Base-by-base conservation (phyloP, 192 early-diverging fungal genomes). In the Backusella australiensis region DNA sequence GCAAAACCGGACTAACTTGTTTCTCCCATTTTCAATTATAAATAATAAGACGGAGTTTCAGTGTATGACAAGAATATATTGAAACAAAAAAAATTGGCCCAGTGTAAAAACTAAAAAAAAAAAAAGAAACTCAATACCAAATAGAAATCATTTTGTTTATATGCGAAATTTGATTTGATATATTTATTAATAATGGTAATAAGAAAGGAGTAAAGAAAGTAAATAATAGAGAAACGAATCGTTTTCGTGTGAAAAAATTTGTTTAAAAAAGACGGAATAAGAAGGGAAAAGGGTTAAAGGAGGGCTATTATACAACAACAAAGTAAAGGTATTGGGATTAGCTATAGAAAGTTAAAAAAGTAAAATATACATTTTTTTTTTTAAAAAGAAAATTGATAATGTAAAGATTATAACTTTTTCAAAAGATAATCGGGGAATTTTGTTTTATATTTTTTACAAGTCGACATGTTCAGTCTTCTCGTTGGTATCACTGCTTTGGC, bases 401-500 rank as follows among this genome's bases (percentile, higher is more conserved):
- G 15, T 49, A 49, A n/a, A 49, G 19, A 6, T 49, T 17, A 44
- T 1, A 44, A 44, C 42, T 44, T 44, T 44, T 44, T 56, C 53
- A 56, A 56, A 21, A 56, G 8, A 56, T 44, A 39, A 39, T 39
- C 42, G 14, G 46, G 21, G 21, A 63, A 63, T 23, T 63, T 63
- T 63, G 19, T 63, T 59, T 63, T 63, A 29, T 59, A 26, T 59
- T 63, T 63, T 63, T 63, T 63, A 63, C 56, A 63, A 63, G 56
- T 63, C 56, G 56, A 63, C 56, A 63, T 63, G 56, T 14, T 63
- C 56, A 63, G 56, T 29, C 56, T 63, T 63, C 56, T 63, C 56
- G 26, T 63, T 63, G 56, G 21, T 63, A 63, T 63, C 56, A 29
- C 56, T 63, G 56, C 56, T 63, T 63, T 63, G 56, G 56, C 56